Evolutionary conservation across 1,139 yeast species (phyloP).

Genomic region (Geotrichum klebahnii): DNA sequence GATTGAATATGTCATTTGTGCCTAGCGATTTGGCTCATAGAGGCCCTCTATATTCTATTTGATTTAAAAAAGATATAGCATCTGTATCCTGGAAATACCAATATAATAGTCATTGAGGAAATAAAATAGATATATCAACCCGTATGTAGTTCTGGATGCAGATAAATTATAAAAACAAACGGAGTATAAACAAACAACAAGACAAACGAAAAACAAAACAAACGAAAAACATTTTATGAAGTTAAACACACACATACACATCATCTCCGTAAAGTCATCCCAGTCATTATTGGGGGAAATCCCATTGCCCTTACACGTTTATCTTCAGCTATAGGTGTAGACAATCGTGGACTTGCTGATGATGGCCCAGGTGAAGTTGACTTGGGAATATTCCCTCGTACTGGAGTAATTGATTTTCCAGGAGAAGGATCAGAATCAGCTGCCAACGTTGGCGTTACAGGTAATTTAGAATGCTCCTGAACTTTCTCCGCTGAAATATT

Average conservation of each 20-base stretch:
- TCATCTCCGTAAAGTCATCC: slow-evolving; percentile 24
- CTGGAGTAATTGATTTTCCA: slow-evolving; percentile 20
- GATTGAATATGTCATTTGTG: too few relatives aligned
- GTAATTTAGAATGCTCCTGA: slow-evolving; percentile 2
- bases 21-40: too few relatives aligned
- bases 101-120: too few relatives aligned
- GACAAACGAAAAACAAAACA: background rate
- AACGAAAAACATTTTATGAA: slow-evolving; percentile 8
- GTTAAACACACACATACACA: background rate
- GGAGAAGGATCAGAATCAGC: slow-evolving; percentile 24
- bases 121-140: too few relatives aligned
- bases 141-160: too few relatives aligned
- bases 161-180: too few relatives aligned
- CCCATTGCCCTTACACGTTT: slow-evolving; percentile 33
- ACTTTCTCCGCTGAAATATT: background rate
- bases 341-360: slow-evolving; percentile 22
- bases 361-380: slow-evolving; percentile 25
- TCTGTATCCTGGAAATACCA: too few relatives aligned
- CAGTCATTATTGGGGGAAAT: slow-evolving; percentile 34
- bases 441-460: background rate
- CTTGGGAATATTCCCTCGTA: background rate
- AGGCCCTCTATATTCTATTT: too few relatives aligned
- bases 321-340: slow-evolving; percentile 22
- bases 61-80: too few relatives aligned
- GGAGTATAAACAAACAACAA: slow-evolving; percentile 11